A percentile compares a stretch with the other conserved stretches of the same genome.
Conservation (phyloP, 129 eudicot species). For the Chrysanthemum makinoi region DNA sequence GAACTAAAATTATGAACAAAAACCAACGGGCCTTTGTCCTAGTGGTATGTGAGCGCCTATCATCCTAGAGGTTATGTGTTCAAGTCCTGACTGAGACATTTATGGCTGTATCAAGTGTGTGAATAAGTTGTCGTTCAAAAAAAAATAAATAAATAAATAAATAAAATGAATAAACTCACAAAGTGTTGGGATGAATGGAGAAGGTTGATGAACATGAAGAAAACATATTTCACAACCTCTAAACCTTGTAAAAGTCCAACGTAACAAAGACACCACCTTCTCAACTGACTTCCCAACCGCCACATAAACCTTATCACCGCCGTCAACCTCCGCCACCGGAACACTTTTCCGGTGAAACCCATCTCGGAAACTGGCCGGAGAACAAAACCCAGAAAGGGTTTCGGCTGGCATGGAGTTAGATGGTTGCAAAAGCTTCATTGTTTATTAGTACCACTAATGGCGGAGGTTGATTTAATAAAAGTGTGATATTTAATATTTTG, state of each 20-base stretch:
- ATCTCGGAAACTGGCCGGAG: constrained; percentile 39
- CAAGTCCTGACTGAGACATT: no score
- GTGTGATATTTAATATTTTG: background rate
- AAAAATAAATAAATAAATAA: background rate
- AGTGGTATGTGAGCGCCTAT: no score
- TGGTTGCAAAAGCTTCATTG: constrained; percentile 46
- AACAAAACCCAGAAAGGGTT: constrained; percentile 40
- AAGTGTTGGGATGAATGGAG: constrained; percentile 78
- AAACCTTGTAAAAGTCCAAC: constrained; percentile 57
- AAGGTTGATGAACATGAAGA: constrained; percentile 86
- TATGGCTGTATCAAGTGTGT: no score
- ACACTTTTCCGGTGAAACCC: constrained; percentile 32
- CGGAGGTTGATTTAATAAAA: background rate
- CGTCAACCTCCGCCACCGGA: constrained; percentile 24
- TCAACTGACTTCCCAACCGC: constrained; percentile 72
- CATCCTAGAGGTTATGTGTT: no score
- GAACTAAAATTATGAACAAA: no score
- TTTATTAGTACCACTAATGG: no score
- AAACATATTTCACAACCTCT: constrained; percentile 46
- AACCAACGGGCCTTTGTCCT: no score
- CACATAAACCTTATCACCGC: constrained; percentile 49
- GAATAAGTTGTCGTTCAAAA: no score
- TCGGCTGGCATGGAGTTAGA: constrained; percentile 24
- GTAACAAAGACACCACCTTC: constrained; percentile 56
- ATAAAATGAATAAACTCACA: constrained; percentile 35